phyloP scores from a whole-genome alignment of 495 filamentous ascomycete species.

The Penicillium waksmanii region DNA sequence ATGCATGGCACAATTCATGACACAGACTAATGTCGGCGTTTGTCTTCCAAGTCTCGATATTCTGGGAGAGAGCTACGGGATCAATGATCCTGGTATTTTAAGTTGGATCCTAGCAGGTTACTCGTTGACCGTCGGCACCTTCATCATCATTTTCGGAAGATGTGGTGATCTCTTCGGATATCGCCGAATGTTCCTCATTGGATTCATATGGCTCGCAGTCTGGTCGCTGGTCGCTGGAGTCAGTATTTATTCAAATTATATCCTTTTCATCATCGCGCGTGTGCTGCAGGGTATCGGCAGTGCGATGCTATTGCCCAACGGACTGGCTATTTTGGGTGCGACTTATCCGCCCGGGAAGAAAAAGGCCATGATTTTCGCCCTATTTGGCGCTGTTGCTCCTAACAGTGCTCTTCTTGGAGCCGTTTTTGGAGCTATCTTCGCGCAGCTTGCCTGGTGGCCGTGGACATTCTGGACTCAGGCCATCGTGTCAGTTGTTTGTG shows the following conservation, averaged over 20 bases:
- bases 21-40: slow-evolving; percentile 34
- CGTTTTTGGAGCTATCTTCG: slow-evolving; percentile 54
- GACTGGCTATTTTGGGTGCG: slow-evolving; percentile 62
- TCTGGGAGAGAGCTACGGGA: slow-evolving; percentile 51
- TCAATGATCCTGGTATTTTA: slow-evolving; percentile 41
- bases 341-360: slow-evolving; percentile 55
- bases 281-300: slow-evolving; percentile 65
- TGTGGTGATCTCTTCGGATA: slow-evolving; percentile 63
- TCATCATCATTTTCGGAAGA: slow-evolving; percentile 65
- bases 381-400: slow-evolving; percentile 67
- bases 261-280: slow-evolving; percentile 62
- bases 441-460: slow-evolving; percentile 62
- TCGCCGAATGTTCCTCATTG: slow-evolving; percentile 58
- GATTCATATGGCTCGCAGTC: slow-evolving; percentile 59
- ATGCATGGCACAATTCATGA: slow-evolving; percentile 43
- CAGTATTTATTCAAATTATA: slow-evolving; percentile 49
- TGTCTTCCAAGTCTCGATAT: slow-evolving; percentile 43
- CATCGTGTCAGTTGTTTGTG: slow-evolving; percentile 46
- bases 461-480: slow-evolving; percentile 66
- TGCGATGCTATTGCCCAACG: slow-evolving; percentile 65
- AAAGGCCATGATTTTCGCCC: slow-evolving; percentile 66
- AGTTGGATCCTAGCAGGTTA: slow-evolving; percentile 63
- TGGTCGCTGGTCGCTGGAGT: slow-evolving; percentile 62
- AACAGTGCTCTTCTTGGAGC: slow-evolving; percentile 55
- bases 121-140: slow-evolving; percentile 63